Conservation (phyloP, 495 filamentous ascomycete genomes). For the Penicillium herquei region DNA sequence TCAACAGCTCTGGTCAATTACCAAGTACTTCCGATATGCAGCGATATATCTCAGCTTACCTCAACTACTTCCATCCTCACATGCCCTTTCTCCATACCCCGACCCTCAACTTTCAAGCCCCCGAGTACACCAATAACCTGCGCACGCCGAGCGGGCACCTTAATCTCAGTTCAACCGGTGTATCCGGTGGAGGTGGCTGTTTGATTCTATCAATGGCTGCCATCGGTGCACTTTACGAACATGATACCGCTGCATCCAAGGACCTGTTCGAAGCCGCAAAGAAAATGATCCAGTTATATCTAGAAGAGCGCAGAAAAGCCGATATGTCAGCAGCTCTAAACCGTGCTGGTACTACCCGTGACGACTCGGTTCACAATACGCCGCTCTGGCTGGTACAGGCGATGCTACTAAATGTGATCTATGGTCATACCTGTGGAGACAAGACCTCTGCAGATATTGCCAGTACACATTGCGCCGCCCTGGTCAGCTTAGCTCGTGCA, state of each 20-base stretch:
- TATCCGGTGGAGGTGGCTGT: constrained; percentile 81
- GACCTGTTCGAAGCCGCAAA: constrained; percentile 91
- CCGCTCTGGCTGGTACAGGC: constrained; percentile 98
- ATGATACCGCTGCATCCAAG: constrained; percentile 73
- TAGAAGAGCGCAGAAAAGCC: constrained; percentile 89
- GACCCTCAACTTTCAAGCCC: constrained; percentile 85
- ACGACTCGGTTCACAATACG: constrained; percentile 72
- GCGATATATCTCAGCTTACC: constrained; percentile 87
- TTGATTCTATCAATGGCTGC: constrained; percentile 94
- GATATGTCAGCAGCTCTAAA: constrained; percentile 79
- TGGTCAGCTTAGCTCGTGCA: constrained; percentile 87
- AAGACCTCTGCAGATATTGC: constrained; percentile 88
- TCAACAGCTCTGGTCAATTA: constrained; percentile 56
- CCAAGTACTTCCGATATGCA: constrained; percentile 92
- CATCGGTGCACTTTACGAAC: constrained; percentile 93
- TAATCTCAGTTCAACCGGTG: constrained; percentile 58
- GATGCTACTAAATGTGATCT: constrained; percentile 95
- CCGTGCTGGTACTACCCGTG: constrained; percentile 56
- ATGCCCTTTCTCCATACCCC: constrained; percentile 90
- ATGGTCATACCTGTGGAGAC: constrained; percentile 93
- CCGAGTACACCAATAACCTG: constrained; percentile 61
- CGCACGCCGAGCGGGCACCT: constrained; percentile 51
- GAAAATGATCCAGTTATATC: constrained; percentile 89
- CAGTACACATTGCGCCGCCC: constrained; percentile 82
- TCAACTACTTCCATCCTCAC: constrained; percentile 93